These are phyloP conservation scores for Phytophthora litchii DNA, from an alignment of 352 stramenopile genomes.

Conservation along the genomic window DNA sequence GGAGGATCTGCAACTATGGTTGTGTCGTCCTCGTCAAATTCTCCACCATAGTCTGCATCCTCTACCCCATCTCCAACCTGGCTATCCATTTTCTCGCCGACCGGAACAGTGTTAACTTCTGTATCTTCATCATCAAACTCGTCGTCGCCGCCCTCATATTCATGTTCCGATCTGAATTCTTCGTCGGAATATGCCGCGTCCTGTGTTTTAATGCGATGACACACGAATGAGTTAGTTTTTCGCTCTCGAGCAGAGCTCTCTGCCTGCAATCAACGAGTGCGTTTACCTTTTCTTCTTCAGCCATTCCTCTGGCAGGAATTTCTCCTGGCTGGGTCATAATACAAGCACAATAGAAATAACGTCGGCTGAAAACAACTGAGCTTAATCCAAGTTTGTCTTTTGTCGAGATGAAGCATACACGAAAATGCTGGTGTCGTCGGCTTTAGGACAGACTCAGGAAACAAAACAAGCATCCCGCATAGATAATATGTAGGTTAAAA, in stretches of 20 bases:
- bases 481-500: no score
- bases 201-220: slow-evolving; percentile 7
- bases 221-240: not conserved
- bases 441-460: no score
- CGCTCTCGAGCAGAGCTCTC: no score
- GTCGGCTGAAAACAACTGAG: no score
- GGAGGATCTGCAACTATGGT: not conserved
- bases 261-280: no score
- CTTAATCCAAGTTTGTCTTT: no score
- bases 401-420: no score
- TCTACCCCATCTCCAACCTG: not conserved
- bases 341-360: no score
- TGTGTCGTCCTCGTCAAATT: slow-evolving; percentile 24
- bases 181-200: slow-evolving; percentile 21
- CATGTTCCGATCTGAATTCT: slow-evolving; percentile 7
- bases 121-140: slow-evolving; percentile 31
- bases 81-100: not conserved
- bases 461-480: no score
- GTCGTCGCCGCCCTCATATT: not conserved
- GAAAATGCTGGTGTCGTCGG: no score
- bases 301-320: slow-evolving; percentile 5
- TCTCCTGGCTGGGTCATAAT: no score
- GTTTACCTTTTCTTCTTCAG: slow-evolving; percentile 18
- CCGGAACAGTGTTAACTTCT: not conserved
- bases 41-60: slow-evolving; percentile 22